phyloP scores from a whole-genome alignment of 768 basidiomycete genomes.

The Agrocybe praecox region DNA sequence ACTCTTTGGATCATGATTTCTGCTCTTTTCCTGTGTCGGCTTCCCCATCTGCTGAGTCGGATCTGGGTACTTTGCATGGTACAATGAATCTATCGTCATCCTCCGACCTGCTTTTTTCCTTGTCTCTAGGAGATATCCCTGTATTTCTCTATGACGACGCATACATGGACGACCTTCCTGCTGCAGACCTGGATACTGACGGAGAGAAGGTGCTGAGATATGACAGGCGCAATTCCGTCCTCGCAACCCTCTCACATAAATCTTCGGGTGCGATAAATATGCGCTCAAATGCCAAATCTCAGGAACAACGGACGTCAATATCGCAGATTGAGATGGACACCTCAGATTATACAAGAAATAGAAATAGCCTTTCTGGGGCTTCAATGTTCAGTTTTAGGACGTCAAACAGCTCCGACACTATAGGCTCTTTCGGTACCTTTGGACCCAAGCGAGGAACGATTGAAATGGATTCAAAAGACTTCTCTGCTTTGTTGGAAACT shows the following conservation, averaged over 20 bases:
- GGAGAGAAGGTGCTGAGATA: neutral
- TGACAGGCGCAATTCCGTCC: too few species aligned
- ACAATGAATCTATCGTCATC: slow-evolving; percentile 52
- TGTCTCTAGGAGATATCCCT: slow-evolving; percentile 54
- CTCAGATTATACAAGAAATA: neutral
- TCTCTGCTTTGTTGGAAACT: neutral
- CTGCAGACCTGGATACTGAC: neutral
- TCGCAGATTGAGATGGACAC: too few species aligned
- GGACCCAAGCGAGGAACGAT: slow-evolving; percentile 11
- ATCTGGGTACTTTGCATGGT: slow-evolving; percentile 35
- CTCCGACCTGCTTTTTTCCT: slow-evolving; percentile 33
- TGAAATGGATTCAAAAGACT: neutral
- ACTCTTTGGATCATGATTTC: slow-evolving; percentile 20
- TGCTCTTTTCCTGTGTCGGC: slow-evolving; percentile 28
- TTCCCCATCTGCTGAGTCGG: slow-evolving; percentile 40
- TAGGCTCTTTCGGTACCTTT: slow-evolving; percentile 22
- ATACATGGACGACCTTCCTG: slow-evolving; percentile 5
- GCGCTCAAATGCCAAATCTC: too few species aligned
- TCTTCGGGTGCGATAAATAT: too few species aligned
- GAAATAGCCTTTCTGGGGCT: neutral
- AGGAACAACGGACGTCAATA: too few species aligned
- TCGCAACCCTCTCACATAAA: too few species aligned
- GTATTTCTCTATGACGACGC: slow-evolving; percentile 43
- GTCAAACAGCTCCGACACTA: slow-evolving; percentile 17
- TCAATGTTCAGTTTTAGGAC: neutral